Evolutionary conservation across 2,329 filamentous ascomycete species (phyloP), one percentile per base, ranked within the genome.

Genomic region (Penicillium sp.): DNA sequence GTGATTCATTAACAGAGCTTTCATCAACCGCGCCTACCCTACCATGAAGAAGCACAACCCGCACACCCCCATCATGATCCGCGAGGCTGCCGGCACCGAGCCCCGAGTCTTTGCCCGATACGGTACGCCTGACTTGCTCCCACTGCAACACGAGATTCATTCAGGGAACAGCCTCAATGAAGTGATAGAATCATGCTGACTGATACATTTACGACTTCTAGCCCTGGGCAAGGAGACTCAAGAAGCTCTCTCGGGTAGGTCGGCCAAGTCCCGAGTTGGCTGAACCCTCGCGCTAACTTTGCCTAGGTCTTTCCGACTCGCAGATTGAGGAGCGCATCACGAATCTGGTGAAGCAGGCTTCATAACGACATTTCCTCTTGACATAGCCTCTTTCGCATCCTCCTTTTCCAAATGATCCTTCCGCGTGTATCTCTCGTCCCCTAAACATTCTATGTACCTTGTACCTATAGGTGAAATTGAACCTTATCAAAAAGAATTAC

Each of bases 11-110:
- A 13, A 24, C 62, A 96, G 93, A 71, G 84, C 86, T 28, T 98
- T 98, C 75, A 79, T 98, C 58, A 85, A 85, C 57, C 83, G 88
- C 68, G 84, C 90, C 58, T 98, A 98, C 73, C 93, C 93, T 40
- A 93, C 88, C 51, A 97, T 98, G 91, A 98, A 98, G 83, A 94
- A 95, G 79, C 88, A 91, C 80, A 98, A 98, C 77, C 93, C 93
- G 48, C 77, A 87, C 72, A 90, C 81, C 42, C 93, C 93, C 46
- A 97, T 98, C 73, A 78, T 98, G 77, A 84, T 98, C 65, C 88
- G 93, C 67, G 93, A 97, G 77, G 93, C 91, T 45, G 76, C 82
- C 60, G 89, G 88, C 65, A 88, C 88, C 46, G 76, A 86, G 68
- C 91, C 93, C 56, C 86, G 83, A 71, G 82, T 98, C 55, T 97